These are phyloP conservation scores for Hymenoscyphus repandus DNA, from an alignment of 2,329 filamentous ascomycete species.

Conservation along the genomic window DNA sequence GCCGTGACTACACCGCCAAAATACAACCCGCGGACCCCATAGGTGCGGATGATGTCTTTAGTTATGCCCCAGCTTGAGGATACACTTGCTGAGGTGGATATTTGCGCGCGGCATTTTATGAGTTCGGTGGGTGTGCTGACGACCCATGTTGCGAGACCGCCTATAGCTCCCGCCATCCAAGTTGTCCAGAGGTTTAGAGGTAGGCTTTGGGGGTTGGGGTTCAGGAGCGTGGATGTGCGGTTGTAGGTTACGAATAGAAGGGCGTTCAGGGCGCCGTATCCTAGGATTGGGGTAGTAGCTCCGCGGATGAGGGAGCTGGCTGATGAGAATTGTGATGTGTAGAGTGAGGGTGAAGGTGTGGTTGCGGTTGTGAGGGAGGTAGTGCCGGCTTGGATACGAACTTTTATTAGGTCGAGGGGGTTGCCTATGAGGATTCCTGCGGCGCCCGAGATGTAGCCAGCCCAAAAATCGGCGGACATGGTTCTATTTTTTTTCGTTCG, in stretches of 20 bases:
- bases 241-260: conserved; percentile 90
- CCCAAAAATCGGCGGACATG: conserved; percentile 75
- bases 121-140: conserved; percentile 87
- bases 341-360: conserved; percentile 18
- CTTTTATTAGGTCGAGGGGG: conserved; percentile 75
- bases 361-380: conserved; percentile 14
- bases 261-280: conserved; percentile 87
- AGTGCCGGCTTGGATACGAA: conserved; percentile 67
- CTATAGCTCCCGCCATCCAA: conserved; percentile 74
- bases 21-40: conserved; percentile 68
- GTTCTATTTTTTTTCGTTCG: neutral
- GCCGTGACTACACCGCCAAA: conserved; percentile 77
- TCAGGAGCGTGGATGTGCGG: conserved; percentile 64
- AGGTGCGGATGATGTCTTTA: conserved; percentile 51
- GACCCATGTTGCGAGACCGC: conserved; percentile 79
- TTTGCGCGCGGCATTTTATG: conserved; percentile 82
- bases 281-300: conserved; percentile 77
- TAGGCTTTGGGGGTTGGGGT: conserved; percentile 26
- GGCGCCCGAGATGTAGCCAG: conserved; percentile 83
- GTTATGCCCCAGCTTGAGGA: conserved; percentile 50
- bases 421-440: conserved; percentile 85
- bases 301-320: conserved; percentile 50
- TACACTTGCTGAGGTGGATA: conserved; percentile 37
- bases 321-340: conserved; percentile 32
- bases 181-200: conserved; percentile 57